Conservation (phyloP, 441 rosid genomes). For the Eutrema salsugineum region DNA sequence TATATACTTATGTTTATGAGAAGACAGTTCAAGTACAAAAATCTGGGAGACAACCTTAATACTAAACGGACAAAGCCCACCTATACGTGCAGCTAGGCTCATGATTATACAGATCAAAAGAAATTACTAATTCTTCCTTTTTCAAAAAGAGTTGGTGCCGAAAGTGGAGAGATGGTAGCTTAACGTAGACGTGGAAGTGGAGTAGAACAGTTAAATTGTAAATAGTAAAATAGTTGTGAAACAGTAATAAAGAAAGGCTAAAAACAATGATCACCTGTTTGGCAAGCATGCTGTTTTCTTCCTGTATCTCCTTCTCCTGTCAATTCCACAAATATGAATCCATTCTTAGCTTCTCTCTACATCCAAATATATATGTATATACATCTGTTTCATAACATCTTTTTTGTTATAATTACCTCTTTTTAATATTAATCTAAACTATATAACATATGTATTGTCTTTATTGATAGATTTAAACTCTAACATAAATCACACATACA, state of each 20-base stretch:
- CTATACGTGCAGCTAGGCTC: slow-evolving; percentile 7
- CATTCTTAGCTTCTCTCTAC: not conserved
- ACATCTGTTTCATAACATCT: not conserved
- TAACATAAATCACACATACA: not conserved
- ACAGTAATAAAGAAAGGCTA: not conserved
- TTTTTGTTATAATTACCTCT: not conserved
- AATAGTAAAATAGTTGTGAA: slow-evolving; percentile 22
- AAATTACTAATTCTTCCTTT: not conserved
- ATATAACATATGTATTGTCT: not conserved
- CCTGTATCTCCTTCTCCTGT: slow-evolving; percentile 78
- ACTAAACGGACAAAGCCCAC: slow-evolving; percentile 27
- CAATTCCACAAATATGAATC: slow-evolving; percentile 19
- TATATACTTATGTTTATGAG: slow-evolving; percentile 10
- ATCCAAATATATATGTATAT: not conserved
- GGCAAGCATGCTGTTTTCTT: slow-evolving; percentile 71
- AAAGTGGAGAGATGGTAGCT: slow-evolving; percentile 20
- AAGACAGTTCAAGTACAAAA: slow-evolving; percentile 16
- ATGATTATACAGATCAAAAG: slow-evolving; percentile 27
- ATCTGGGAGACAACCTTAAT: slow-evolving; percentile 29
- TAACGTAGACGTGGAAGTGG: slow-evolving; percentile 27
- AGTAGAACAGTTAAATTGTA: slow-evolving; percentile 21
- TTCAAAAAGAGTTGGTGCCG: slow-evolving; percentile 23
- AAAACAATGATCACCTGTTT: slow-evolving; percentile 62
- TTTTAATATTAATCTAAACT: not conserved
- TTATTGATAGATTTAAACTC: not conserved